Evolutionary conservation across 208 protist genomes (phyloP), one percentile per base, ranked within the genome.

Genomic region (Trypanosomatidae sp.): DNA sequence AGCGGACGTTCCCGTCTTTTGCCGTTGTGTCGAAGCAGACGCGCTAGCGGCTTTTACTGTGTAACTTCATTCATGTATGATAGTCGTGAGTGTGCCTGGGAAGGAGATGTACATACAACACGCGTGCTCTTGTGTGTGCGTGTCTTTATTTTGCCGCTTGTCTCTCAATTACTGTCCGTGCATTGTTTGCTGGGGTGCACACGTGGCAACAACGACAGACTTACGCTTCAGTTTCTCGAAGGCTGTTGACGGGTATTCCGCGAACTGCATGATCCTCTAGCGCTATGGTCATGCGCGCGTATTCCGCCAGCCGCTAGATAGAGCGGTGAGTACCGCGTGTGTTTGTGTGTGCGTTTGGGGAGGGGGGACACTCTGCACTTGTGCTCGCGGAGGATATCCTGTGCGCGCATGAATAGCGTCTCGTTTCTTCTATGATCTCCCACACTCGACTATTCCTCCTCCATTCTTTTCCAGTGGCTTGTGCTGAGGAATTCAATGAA

Each of bases 1-100:
- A 95, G 62, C 80, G 85, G 30, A 97, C 92, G 44, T 98, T 97
- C 72, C 94, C 94, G 8, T 96, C 90, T 17, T 98, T 98, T 81
- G 91, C 94, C 28, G 90, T 96, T 46, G 94, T 98, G 9, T 94
- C 90, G 4, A 96, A 94, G 75, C 87, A 83, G 17, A 91, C 85
- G 1, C 73, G 66, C 22, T 78, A 78, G 67, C n/a, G 5, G 28
- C 3, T 5, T 43, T 0, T 47, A 10, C 46, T 65, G 59, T 22
- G 12, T 25, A 7, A 17, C 3, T 46, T 22, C 19, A 43, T 46
- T 13, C 2, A 65, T 65, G 59, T 65, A 65, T 65, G 19, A 17
- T 46, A 28, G 5, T 13, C 19, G 22, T 46, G 22, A 46, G 59
- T 10, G 33, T 46, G 17, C 10, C 33, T 47, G 36, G 19, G 36